These are phyloP conservation scores for Camellia lanceoleosa DNA, from an alignment of 148 eudicot genomes.

Conservation along the genomic window DNA sequence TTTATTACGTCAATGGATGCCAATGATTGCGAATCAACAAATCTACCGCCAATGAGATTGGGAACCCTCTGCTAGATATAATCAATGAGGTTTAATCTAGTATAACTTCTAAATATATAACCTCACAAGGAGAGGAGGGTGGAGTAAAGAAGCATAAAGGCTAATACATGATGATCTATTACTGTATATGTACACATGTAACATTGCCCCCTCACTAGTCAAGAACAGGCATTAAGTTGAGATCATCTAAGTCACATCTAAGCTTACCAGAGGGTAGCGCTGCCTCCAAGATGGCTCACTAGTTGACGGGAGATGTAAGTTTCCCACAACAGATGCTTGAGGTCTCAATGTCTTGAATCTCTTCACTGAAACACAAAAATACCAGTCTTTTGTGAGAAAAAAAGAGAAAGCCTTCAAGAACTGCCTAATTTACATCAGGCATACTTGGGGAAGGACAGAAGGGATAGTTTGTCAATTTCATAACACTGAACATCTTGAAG, in stretches of 20 bases:
- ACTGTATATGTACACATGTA: not conserved
- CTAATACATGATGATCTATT: not conserved
- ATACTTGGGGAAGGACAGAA: not conserved
- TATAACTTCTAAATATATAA: not conserved
- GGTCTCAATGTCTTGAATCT: constrained; percentile 46
- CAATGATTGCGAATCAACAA: constrained; percentile 50
- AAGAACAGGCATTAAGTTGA: constrained; percentile 7
- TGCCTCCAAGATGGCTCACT: constrained; percentile 50
- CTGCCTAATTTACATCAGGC: not conserved
- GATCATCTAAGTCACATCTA: not conserved
- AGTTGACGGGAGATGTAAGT: constrained; percentile 37
- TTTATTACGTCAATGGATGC: constrained; percentile 53
- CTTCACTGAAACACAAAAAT: constrained; percentile 30
- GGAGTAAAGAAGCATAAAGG: not conserved
- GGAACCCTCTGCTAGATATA: constrained; percentile 41
- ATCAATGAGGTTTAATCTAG: not conserved
- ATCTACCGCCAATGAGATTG: constrained; percentile 62
- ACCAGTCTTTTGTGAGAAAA: not conserved
- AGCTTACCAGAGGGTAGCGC: constrained; percentile 42
- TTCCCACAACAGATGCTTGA: constrained; percentile 31
- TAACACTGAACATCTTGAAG: not conserved
- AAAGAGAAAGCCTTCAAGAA: not conserved
- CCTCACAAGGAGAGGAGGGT: not conserved
- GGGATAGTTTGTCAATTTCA: not conserved
- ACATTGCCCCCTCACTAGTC: too few relatives aligned